These are phyloP conservation scores for Sparassis latifolia DNA, from an alignment of 1,284 basidiomycete genomes.

Conservation along the genomic window DNA sequence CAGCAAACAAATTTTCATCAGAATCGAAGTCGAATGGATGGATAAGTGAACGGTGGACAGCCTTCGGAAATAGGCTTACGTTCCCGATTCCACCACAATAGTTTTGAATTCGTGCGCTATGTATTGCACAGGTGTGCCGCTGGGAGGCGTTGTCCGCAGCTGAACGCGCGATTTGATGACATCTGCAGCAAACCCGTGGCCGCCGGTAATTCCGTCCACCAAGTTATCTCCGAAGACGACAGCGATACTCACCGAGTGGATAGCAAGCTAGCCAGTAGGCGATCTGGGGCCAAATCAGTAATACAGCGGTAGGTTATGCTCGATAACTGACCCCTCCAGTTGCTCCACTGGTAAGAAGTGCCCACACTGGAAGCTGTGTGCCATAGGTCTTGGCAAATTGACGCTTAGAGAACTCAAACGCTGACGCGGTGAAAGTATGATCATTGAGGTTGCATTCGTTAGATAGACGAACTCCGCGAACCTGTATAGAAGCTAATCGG, in stretches of 20 bases:
- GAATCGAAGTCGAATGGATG: neutral
- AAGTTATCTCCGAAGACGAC: no score
- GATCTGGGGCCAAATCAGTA: slow-evolving; percentile 38
- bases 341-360: slow-evolving; percentile 79
- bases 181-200: slow-evolving; percentile 38
- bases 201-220: neutral
- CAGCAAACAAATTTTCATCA: slow-evolving; percentile 1
- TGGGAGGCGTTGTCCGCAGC: slow-evolving; percentile 71
- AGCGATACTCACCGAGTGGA: slow-evolving; percentile 54
- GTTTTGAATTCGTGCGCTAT: slow-evolving; percentile 65
- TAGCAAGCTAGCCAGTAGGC: slow-evolving; percentile 95
- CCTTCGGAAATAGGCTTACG: slow-evolving; percentile 38
- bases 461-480: neutral
- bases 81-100: slow-evolving; percentile 71
- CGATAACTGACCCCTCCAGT: slow-evolving; percentile 70
- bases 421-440: slow-evolving; percentile 31
- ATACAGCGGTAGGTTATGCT: no score
- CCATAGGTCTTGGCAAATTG: slow-evolving; percentile 60
- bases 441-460: neutral
- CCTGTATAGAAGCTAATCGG: slow-evolving; percentile 61
- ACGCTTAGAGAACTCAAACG: slow-evolving; percentile 87
- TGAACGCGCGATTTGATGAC: slow-evolving; percentile 91
- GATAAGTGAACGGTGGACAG: neutral
- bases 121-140: slow-evolving; percentile 75
- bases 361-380: slow-evolving; percentile 80